These are phyloP conservation scores for Aspergillus baeticus DNA, from an alignment of 495 filamentous ascomycete genomes.

Conservation along the genomic window DNA sequence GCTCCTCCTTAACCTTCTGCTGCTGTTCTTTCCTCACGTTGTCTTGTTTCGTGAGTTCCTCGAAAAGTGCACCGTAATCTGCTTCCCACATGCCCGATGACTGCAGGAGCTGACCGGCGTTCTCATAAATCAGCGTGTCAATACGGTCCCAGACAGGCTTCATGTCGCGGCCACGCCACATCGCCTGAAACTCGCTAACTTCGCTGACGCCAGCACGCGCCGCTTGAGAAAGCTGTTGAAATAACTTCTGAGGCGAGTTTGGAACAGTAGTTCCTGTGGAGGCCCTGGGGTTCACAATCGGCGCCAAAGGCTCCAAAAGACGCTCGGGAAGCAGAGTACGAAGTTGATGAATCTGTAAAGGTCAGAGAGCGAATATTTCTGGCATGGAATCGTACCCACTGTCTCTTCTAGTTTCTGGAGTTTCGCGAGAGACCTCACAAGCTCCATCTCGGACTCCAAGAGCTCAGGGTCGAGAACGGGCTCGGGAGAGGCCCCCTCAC, in stretches of 20 bases:
- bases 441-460: conserved; percentile 40
- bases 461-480: conserved; percentile 1
- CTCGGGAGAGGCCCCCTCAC: background rate
- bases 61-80: conserved; percentile 39
- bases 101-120: conserved; percentile 37
- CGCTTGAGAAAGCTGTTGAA: conserved; percentile 25
- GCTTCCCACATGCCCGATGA: conserved; percentile 40
- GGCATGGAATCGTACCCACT: conserved; percentile 20
- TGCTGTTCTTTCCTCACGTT: conserved; percentile 25
- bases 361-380: background rate
- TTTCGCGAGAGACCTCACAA: conserved; percentile 43
- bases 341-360: conserved; percentile 39
- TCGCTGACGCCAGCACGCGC: conserved; percentile 28
- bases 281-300: conserved; percentile 29
- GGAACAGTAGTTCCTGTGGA: conserved; percentile 17
- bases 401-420: conserved; percentile 42
- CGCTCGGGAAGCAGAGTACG: conserved; percentile 41
- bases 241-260: conserved; percentile 29
- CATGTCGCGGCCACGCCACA: conserved; percentile 40
- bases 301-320: conserved; percentile 34
- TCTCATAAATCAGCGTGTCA: conserved; percentile 34
- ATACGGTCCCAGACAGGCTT: conserved; percentile 37
- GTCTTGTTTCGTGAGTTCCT: conserved; percentile 30
- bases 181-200: conserved; percentile 30
- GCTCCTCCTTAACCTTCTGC: conserved; percentile 25